Base-by-base conservation (phyloP, 2,329 filamentous ascomycete species). In the Aspergillus phoenicis region DNA sequence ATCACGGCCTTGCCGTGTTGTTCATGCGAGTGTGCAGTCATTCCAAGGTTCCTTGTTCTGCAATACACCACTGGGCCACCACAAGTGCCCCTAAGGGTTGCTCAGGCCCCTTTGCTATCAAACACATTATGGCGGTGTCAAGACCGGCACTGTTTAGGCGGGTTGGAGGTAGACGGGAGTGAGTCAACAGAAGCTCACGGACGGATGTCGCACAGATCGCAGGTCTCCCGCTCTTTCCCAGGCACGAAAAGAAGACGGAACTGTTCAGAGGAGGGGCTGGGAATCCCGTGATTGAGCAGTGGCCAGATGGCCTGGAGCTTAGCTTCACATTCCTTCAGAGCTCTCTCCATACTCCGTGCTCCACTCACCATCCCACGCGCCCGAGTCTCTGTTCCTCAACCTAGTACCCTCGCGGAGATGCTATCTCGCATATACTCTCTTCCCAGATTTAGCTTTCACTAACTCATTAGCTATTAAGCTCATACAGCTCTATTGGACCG, bases 141-240 rank as follows among this genome's bases (percentile, higher is more conserved):
- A 11, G 43, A 47, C 53, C 43, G 15, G 15, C 47, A 26, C 22
- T 8, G 15, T 4, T 51, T 11, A 20, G 13, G 26, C 26, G 24
- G 20, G 39, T 39, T 30, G 10, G 30, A 24, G 13, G 36, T 15
- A 39, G 51, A 56, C 20, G 28, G n/a, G 41, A 8, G 39, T 41
- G 53, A 45, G 39, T 45, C 52, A 43, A 55, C 39, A 43, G 52
- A 55, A 26, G 38, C 38, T 43, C 24, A 39, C 15, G 24, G 33
- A 39, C 17, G 52, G 33, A 53, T 33, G 52, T 53, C 22, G 53
- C 39, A 56, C 53, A 47, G 53, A 47, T 43, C 49, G 28, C 33
- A 52, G 45, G 45, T 38, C 49, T 38, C 20, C 24, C 22, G 28
- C 17, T 41, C 57, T 38, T 39, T 49, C 30, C 33, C 26, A 43